These are phyloP conservation scores for Russula abietina DNA, from an alignment of 768 basidiomycete species.

Conservation along the genomic window DNA sequence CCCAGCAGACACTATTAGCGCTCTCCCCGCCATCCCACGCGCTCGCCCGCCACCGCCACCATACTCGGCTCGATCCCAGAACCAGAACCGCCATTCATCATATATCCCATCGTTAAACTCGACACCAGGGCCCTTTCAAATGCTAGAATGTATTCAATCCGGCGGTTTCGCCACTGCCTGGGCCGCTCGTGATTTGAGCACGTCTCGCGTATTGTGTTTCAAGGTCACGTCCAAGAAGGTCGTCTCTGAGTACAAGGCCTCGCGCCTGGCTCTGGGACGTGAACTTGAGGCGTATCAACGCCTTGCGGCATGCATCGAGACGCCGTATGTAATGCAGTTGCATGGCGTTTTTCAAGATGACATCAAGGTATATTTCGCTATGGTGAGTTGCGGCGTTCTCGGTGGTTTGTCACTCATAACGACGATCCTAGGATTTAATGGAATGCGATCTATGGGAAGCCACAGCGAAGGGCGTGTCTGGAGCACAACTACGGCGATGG, in stretches of 20 bases:
- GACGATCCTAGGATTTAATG: constrained; percentile 21
- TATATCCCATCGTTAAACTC: constrained; percentile 12
- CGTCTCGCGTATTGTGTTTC: constrained; percentile 21
- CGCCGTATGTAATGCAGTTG: constrained; percentile 23
- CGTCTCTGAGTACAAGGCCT: constrained; percentile 16
- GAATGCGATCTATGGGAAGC: constrained; percentile 22
- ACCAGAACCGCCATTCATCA: constrained; percentile 21
- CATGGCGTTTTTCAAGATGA: constrained; percentile 24
- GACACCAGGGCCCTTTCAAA: constrained; percentile 23
- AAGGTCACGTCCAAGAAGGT: constrained; percentile 19
- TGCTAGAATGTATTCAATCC: constrained; percentile 20
- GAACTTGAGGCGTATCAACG: constrained; percentile 26
- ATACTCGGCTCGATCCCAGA: constrained; percentile 21
- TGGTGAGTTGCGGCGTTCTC: constrained; percentile 17
- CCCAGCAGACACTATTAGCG: constrained; percentile 3
- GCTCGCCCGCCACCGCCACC: constrained; percentile 11
- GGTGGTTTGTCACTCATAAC: background rate
- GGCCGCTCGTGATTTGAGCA: constrained; percentile 23
- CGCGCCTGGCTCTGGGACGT: constrained; percentile 20
- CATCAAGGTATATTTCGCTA: constrained; percentile 19
- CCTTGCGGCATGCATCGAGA: constrained; percentile 22
- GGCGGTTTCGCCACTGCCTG: constrained; percentile 21
- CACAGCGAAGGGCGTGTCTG: constrained; percentile 13
- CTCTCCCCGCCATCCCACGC: constrained; percentile 15
- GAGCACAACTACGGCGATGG: constrained; percentile 17